Evolutionary conservation across 2,329 filamentous ascomycete genomes (phyloP), one percentile per base, ranked within the genome.

Genomic region (Exophiala mesophila): DNA sequence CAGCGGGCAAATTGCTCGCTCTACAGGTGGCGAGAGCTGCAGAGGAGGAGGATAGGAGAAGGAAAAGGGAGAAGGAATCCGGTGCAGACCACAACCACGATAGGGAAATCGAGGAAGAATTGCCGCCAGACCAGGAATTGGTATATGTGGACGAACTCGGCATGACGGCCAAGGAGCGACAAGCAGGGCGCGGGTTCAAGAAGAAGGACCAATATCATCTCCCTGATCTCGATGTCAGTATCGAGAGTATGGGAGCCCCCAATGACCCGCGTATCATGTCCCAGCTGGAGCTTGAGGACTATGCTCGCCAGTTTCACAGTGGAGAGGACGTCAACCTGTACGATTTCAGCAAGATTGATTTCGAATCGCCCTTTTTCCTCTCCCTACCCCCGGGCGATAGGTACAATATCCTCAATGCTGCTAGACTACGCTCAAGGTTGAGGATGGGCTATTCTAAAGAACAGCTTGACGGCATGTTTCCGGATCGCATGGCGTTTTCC

Each of bases 271-370:
- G 94, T 12, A 90, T 98, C 56, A 97, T 98, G 92, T 94, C 85
- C 39, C 77, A 94, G 17, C 88, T 94, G 58, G 90, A 98, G 60
- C 68, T 98, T 45, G 88, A 97, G 65, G 83, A 90, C 53, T 98
- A 98, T 61, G 90, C 94, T 3, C 75, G 83, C 38, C 89, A 97
- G 52, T 97, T 97, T 57, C 80, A 96, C 57, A 80, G 80, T 47
- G 92, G 92, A 41, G 88, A 97, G 64, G 90, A 97, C 61, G 84
- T 97, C 41, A 73, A 71, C 52, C 66, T 89, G 4, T 97, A 97
- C 64, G 90, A 97, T 65, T 98, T 98, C 60, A 94, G 86, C 59
- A 97, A 97, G 66, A 98, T 98, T 56, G 92, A 98, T 60, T 98
- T 97, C 57, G 85, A 97, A 53, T 87, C 89, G 53, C 81, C 90